phyloP scores from a whole-genome alignment of 257 asterid species.

The Cinchona pubescens region DNA sequence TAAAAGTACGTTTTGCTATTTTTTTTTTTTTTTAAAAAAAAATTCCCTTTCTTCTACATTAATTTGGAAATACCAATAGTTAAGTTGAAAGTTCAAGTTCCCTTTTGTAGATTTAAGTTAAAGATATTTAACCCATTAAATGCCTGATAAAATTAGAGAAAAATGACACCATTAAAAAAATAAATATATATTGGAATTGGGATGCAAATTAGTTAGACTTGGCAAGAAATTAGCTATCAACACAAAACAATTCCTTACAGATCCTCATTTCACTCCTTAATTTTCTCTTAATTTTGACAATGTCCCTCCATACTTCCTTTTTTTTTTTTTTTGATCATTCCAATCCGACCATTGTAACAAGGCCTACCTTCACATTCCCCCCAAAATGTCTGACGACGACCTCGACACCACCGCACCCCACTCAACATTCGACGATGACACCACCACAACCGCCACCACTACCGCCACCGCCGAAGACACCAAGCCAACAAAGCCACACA shows the following conservation, averaged over 20 bases:
- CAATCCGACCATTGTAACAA: neutral
- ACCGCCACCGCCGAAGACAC: neutral
- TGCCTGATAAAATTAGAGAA: neutral
- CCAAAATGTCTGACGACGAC: neutral
- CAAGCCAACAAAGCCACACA: conserved; percentile 33
- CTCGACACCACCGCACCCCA: neutral
- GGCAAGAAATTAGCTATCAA: neutral
- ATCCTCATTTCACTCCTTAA: conserved; percentile 34
- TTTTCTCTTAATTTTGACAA: neutral
- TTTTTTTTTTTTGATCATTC: neutral
- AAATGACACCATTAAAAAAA: neutral
- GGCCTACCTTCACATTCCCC: neutral
- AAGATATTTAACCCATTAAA: neutral
- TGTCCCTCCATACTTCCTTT: neutral
- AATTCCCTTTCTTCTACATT: no score
- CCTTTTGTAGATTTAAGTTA: no score
- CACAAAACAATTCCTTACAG: neutral
- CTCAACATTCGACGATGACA: neutral
- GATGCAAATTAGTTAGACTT: neutral
- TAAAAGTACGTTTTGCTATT: no score
- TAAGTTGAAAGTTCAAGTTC: no score
- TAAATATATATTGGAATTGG: neutral
- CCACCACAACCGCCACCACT: neutral
- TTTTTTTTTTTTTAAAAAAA: no score
- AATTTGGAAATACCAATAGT: no score